Evolutionary conservation across 164 flowering plant genomes (phyloP), one percentile per base, ranked within the genome.

Genomic region (Taxillus chinensis): DNA sequence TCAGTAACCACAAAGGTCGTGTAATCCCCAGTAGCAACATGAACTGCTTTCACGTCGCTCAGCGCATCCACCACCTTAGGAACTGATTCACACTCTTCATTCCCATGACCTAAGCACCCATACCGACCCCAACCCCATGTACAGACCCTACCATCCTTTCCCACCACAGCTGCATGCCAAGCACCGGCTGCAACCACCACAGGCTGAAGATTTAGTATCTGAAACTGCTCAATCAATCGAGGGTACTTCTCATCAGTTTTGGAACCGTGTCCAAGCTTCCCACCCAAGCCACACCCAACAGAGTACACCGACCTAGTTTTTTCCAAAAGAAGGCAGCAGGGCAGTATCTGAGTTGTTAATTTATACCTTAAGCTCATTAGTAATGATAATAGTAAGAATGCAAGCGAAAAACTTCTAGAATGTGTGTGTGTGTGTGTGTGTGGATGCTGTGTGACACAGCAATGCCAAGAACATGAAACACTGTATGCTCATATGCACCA

Each of bases 121-220:
- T 89, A 85, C 2, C 92, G 85, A 2, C 97, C 97, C 99, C 99
- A 95, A 38, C 99, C 99, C 99, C 99, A 95, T 3, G 99, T 95
- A 76, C 97, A 95, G 4, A 95, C 99, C 50, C 99, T 77, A 14
- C 99, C 99, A 65, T 95, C 99, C 39, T 63, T 74, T 6, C 99
- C 98, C 13, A 91, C 96, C 11, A 86, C 98, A 56, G 95, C 98
- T 60, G 96, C 96, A 74, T 91, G 99, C 98, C 98, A 95, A 63
- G 99, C 93, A 70, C 98, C 99, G 15, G 99, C 96, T 7, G 99
- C 86, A 57, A 95, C 86, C 40, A 83, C 92, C 71, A 75, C 56
- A 0, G 99, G 99, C 77, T 95, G 93, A 69, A 95, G 81, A 66
- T 83, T 91, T 76, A 95, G 67, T 42, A 75, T 69, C 67, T 70